Evolutionary conservation across 495 filamentous ascomycete species (phyloP).

Genomic region (Aspergillus conjunctus): DNA sequence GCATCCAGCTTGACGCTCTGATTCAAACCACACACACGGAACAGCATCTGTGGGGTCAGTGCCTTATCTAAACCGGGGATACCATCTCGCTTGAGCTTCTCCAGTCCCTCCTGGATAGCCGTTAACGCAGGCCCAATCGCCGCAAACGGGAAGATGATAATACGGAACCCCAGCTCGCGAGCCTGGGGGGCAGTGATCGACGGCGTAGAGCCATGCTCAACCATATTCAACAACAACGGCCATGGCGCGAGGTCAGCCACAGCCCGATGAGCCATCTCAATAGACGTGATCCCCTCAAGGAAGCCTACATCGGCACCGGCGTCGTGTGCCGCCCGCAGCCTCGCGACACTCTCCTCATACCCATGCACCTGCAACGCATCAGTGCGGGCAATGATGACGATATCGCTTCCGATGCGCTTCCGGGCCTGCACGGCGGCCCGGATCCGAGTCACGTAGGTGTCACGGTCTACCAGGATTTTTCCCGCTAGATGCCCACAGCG

Average conservation of each 20-base stretch:
- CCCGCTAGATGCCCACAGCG: constrained; percentile 65
- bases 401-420: constrained; percentile 55
- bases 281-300: constrained; percentile 50
- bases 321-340: constrained; percentile 58
- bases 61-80: constrained; percentile 47
- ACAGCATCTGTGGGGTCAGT: constrained; percentile 56
- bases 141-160: constrained; percentile 64
- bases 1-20: constrained; percentile 60
- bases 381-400: constrained; percentile 71
- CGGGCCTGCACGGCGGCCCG: constrained; percentile 55
- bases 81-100: constrained; percentile 53
- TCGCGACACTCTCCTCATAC: constrained; percentile 60
- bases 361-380: constrained; percentile 63
- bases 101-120: constrained; percentile 51
- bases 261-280: constrained; percentile 36
- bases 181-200: constrained; percentile 61
- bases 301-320: constrained; percentile 67
- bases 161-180: constrained; percentile 59
- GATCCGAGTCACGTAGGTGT: constrained; percentile 60
- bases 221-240: constrained; percentile 69
- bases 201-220: constrained; percentile 64
- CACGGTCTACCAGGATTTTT: constrained; percentile 61
- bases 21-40: constrained; percentile 61
- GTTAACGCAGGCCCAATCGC: constrained; percentile 54
- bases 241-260: constrained; percentile 57